A percentile compares a stretch with the other conserved stretches of the same genome.
Conservation (phyloP, 129 eudicot genomes). For the Centrapalus pauciflorus region DNA sequence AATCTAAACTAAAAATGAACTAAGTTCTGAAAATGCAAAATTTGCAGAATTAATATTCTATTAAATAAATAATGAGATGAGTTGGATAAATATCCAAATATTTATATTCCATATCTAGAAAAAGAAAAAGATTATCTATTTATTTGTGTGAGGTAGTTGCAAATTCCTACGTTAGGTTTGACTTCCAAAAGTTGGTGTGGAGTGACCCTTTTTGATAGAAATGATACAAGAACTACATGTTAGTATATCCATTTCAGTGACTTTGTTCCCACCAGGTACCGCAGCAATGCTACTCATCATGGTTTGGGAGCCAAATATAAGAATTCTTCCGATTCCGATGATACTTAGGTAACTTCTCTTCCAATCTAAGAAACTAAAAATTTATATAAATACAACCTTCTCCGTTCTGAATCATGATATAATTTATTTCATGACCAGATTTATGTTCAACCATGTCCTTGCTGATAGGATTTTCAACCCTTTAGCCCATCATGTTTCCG, state of each 20-base stretch:
- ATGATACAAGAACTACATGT: not conserved
- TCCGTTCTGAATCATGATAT: not conserved
- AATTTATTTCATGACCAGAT: not conserved
- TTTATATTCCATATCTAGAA: no score
- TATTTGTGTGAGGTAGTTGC: no score
- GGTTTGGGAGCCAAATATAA: slow-evolving; percentile 76
- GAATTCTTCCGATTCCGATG: slow-evolving; percentile 54
- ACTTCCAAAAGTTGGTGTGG: not conserved
- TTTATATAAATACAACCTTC: not conserved
- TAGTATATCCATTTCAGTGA: not conserved
- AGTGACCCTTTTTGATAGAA: not conserved
- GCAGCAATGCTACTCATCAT: slow-evolving; percentile 85
- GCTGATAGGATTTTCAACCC: not conserved
- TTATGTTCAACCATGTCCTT: not conserved
- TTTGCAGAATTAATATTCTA: no score
- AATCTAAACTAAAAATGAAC: no score
- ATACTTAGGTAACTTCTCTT: slow-evolving; percentile 54
- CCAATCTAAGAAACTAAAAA: not conserved
- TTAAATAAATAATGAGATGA: no score
- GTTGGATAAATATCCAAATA: no score
- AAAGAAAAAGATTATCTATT: no score
- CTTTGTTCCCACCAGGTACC: slow-evolving; percentile 48
- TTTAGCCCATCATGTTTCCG: not conserved
- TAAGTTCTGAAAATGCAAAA: no score
- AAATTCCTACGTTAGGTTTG: not conserved